Conservation (phyloP, 1,284 basidiomycete genomes). For the Vanrija humicola region DNA sequence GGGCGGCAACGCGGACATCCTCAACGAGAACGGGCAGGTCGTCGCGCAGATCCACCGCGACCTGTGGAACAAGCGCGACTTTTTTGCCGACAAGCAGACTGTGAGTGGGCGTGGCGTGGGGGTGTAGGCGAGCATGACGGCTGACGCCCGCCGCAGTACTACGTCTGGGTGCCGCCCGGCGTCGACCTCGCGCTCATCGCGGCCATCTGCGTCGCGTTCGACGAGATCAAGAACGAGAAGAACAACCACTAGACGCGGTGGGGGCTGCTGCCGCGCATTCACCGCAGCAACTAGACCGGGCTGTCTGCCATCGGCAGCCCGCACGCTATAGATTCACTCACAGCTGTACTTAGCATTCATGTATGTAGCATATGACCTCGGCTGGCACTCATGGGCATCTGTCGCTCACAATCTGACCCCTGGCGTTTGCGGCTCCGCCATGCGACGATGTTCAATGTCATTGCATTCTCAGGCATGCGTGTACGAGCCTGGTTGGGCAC, state of each 20-base stretch:
- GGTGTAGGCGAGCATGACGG: neutral
- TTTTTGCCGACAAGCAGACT: conserved; percentile 40
- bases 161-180: conserved; percentile 47
- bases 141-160: conserved; percentile 31
- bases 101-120: conserved; percentile 19
- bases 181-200: conserved; percentile 50
- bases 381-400: too few relatives aligned
- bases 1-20: conserved; percentile 37
- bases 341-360: too few relatives aligned
- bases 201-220: conserved; percentile 50
- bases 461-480: too few relatives aligned
- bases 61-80: conserved; percentile 31
- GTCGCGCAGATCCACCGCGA: conserved; percentile 43
- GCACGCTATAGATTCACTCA: too few relatives aligned
- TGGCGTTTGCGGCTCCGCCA: too few relatives aligned
- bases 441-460: too few relatives aligned
- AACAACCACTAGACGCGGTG: conserved; percentile 18
- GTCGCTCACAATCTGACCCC: too few relatives aligned
- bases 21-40: conserved; percentile 28
- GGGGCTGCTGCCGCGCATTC: too few relatives aligned
- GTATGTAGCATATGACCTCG: too few relatives aligned
- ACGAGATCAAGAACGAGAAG: conserved; percentile 46
- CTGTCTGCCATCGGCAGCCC: too few relatives aligned
- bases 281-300: too few relatives aligned
- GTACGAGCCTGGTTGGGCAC: too few relatives aligned